Percentiles rank a stretch among this genome's conserved stretches.
These are phyloP conservation scores for Globisporangium emineosum DNA, from an alignment of 352 stramenopile genomes.

Conservation along the genomic window DNA sequence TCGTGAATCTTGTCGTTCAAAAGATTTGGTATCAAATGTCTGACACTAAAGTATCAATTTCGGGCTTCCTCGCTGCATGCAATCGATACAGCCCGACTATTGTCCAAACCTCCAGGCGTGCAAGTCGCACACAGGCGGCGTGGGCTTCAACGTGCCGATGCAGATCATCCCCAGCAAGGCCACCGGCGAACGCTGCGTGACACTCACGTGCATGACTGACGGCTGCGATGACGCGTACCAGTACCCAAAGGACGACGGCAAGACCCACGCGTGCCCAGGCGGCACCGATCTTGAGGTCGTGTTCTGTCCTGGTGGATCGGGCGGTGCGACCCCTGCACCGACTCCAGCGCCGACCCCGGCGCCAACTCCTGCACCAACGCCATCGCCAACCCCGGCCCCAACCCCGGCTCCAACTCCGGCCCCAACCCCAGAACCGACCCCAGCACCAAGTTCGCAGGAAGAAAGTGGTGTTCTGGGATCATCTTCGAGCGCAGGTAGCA, in stretches of 20 bases:
- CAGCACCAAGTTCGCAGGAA: conserved; percentile 15
- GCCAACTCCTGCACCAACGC: conserved; percentile 27
- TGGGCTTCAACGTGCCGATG: conserved; percentile 70
- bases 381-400: conserved; percentile 29
- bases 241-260: conserved; percentile 50
- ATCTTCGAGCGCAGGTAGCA: conserved; percentile 4
- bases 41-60: not conserved
- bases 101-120: conserved; percentile 53
- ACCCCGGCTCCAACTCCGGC: conserved; percentile 22
- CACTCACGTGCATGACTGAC: conserved; percentile 29
- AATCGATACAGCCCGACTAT: conserved; percentile 36
- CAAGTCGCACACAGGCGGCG: conserved; percentile 43
- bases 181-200: not conserved
- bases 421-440: not conserved
- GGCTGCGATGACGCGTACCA: conserved; percentile 64
- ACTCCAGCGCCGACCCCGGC: conserved; percentile 21
- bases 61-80: no score
- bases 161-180: conserved; percentile 46
- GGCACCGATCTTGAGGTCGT: conserved; percentile 36
- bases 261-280: conserved; percentile 46
- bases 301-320: conserved; percentile 52
- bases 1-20: no score
- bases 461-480: conserved; percentile 11
- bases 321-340: conserved; percentile 21
- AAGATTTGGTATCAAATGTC: not conserved